Evolutionary conservation across 169 alveolate species (phyloP).

Genomic region (Theileria sp.): DNA sequence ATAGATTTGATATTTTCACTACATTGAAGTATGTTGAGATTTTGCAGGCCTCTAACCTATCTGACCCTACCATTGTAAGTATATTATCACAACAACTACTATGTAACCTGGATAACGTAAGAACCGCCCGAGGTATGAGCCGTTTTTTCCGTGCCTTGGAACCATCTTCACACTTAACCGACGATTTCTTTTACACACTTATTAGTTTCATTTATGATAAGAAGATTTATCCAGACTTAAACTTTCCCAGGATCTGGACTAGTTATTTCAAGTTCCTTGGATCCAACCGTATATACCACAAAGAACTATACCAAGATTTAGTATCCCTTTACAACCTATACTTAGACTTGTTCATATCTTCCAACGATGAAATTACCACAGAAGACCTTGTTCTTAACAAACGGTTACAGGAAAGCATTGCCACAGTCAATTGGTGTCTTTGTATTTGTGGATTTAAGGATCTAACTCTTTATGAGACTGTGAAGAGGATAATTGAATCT

Average conservation of each 20-base stretch:
- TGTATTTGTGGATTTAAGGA: background rate
- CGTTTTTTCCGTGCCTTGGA: constrained; percentile 36
- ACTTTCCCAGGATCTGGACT: constrained; percentile 41
- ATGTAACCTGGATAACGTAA: constrained; percentile 15
- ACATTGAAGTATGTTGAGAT: constrained; percentile 25
- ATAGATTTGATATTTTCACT: constrained; percentile 14
- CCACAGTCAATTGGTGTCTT: constrained; percentile 49
- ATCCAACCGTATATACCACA: constrained; percentile 43
- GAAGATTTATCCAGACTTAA: constrained; percentile 30
- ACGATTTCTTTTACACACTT: constrained; percentile 43
- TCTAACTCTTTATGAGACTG: background rate
- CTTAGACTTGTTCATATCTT: background rate
- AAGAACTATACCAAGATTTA: constrained; percentile 34
- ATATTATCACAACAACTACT: constrained; percentile 18
- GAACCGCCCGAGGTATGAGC: constrained; percentile 24
- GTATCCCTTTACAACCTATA: constrained; percentile 12
- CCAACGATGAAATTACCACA: background rate
- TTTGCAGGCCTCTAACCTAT: constrained; percentile 29
- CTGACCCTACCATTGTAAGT: constrained; percentile 14
- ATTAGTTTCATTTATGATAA: constrained; percentile 44
- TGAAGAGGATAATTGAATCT: background rate
- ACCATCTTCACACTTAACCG: constrained; percentile 26
- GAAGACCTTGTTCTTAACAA: background rate
- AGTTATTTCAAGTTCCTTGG: constrained; percentile 61
- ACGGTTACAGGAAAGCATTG: constrained; percentile 42